Evolutionary conservation across 2,329 filamentous ascomycete genomes (phyloP), one percentile per base, ranked within the genome.

Genomic region (Blumeria graminis): DNA sequence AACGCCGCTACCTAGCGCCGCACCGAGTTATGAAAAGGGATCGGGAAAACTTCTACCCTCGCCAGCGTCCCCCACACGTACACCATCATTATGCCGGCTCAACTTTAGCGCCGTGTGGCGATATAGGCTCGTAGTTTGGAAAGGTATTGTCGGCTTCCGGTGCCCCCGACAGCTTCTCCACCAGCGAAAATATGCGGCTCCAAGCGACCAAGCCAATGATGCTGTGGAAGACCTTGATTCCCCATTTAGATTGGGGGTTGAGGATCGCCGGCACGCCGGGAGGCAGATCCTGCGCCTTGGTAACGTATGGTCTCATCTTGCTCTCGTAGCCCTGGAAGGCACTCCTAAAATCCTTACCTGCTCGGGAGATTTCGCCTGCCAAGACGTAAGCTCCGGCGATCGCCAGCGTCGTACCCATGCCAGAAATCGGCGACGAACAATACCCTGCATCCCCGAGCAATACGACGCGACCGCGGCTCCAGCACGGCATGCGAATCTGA

Each of bases 391-490:
- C 74, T 0, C 72, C 72, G 0, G 74, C 62, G 0, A 80, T 61
- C 0, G 71, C 71, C 0, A 68, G 61, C 1, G 71, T 72, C 0
- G 74, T 77, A 0, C 76, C 76, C 67, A 74, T 71, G 0, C 76
- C 77, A 0, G 71, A 73, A 3, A 72, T 58, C 0, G 71, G 69
- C 0, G 71, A 69, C 0, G 75, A 74, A 66, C 76, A 1, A 76
- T 74, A 61, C 78, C 76, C 1, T 72, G 78, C 74, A 59, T 82
- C 77, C 0, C 77, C 77, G 0, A 79, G 55, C 0, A 78, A 66
- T 1, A 69, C 71, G 2, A 77, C 69, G 0, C 75, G 71, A 0
- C 73, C 72, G 0, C 66, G 66, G 3, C 65, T 71, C 71, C 70
- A 74, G 1, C 58, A 58, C 0, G 69, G 62, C 56, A 73, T 58